These are phyloP conservation scores for Trichoderma sp. DNA, from an alignment of 2,329 filamentous ascomycete species.

Conservation along the genomic window DNA sequence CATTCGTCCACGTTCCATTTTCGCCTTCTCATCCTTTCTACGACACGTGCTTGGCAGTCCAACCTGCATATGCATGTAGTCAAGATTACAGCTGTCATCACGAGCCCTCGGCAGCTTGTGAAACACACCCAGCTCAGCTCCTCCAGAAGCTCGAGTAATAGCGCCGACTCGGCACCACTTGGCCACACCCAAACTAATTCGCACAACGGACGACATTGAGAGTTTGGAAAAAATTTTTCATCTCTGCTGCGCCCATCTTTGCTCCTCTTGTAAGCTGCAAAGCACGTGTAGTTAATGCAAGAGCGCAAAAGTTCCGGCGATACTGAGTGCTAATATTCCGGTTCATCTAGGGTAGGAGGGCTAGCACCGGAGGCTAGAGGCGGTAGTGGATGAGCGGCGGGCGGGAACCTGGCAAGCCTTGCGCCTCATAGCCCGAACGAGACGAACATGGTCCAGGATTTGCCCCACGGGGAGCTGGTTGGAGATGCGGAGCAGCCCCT, in stretches of 20 bases:
- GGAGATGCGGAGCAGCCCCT: slow-evolving; percentile 25
- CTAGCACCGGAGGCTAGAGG: slow-evolving; percentile 25
- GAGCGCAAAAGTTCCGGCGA: slow-evolving; percentile 10
- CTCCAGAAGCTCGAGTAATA: background rate
- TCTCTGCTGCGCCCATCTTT: background rate
- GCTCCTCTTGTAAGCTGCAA: background rate
- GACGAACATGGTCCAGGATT: slow-evolving; percentile 9
- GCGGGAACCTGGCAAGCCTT: slow-evolving; percentile 20
- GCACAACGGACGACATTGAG: background rate
- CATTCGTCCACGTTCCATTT: background rate
- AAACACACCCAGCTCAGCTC: slow-evolving; percentile 18
- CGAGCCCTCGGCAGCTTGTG: slow-evolving; percentile 24
- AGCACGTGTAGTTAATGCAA: slow-evolving; percentile 8
- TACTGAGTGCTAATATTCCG: background rate
- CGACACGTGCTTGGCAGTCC: background rate
- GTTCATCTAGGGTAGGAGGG: slow-evolving; percentile 19
- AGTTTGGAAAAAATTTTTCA: background rate
- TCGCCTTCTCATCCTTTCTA: background rate
- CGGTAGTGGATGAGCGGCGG: slow-evolving; percentile 16
- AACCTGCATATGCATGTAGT: slow-evolving; percentile 10
- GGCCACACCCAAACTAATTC: background rate
- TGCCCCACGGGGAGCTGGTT: slow-evolving; percentile 23
- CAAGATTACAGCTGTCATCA: slow-evolving; percentile 13
- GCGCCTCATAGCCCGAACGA: background rate
- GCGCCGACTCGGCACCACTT: slow-evolving; percentile 23